A percentile compares a stretch with the other conserved stretches of the same genome.
Conservation (phyloP, 805 yeast genomes). For the Diddensiella santjacobensis region DNA sequence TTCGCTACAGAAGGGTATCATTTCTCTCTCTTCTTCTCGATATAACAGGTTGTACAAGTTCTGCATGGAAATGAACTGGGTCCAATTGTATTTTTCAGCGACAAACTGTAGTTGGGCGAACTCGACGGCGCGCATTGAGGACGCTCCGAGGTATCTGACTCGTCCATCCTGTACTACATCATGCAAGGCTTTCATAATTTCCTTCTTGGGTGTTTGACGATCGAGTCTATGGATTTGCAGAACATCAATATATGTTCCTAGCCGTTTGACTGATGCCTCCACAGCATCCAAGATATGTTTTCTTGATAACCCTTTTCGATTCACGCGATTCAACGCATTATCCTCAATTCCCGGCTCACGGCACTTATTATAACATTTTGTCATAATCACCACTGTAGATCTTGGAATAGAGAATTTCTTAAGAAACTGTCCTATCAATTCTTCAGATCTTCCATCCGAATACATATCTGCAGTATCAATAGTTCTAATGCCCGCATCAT, state of each 20-base stretch:
- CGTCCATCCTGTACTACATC: slow-evolving; percentile 48
- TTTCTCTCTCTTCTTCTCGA: slow-evolving; percentile 63
- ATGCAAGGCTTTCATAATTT: slow-evolving; percentile 55
- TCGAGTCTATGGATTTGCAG: slow-evolving; percentile 58
- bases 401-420: slow-evolving; percentile 49
- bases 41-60: slow-evolving; percentile 52
- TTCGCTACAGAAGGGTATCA: slow-evolving; percentile 51
- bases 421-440: slow-evolving; percentile 49
- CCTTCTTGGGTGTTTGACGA: slow-evolving; percentile 45
- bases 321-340: slow-evolving; percentile 26
- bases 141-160: slow-evolving; percentile 59
- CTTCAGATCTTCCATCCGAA: slow-evolving; percentile 48
- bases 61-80: slow-evolving; percentile 59
- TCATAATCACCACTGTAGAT: slow-evolving; percentile 52
- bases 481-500: slow-evolving; percentile 44
- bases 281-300: slow-evolving; percentile 49
- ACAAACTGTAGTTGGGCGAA: slow-evolving; percentile 51
- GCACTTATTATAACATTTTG: slow-evolving; percentile 38
- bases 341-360: slow-evolving; percentile 1
- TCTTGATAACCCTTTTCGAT: slow-evolving; percentile 41
- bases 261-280: slow-evolving; percentile 39
- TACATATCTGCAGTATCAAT: slow-evolving; percentile 45
- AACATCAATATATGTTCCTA: slow-evolving; percentile 51
- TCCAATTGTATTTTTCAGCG: slow-evolving; percentile 57
- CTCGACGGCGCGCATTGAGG: slow-evolving; percentile 54